Conservation (phyloP, 2,329 filamentous ascomycete genomes). For the Beauveria scarabaeidicola region DNA sequence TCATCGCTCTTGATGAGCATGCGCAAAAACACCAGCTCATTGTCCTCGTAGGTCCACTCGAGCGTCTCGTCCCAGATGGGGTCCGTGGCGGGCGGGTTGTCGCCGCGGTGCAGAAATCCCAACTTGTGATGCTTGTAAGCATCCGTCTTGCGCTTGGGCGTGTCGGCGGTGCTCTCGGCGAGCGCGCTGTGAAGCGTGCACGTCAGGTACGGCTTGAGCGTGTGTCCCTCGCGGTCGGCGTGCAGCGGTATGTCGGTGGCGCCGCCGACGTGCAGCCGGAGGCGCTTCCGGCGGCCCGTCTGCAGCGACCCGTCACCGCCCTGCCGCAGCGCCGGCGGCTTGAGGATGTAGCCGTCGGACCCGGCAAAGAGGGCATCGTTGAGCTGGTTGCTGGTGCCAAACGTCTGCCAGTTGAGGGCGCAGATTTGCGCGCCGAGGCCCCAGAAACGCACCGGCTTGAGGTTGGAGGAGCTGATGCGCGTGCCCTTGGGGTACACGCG, state of each 20-base stretch:
- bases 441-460: conserved; percentile 57
- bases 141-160: conserved; percentile 53
- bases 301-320: conserved; percentile 44
- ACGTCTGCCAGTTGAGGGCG: conserved; percentile 63
- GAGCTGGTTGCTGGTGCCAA: conserved; percentile 56
- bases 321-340: conserved; percentile 49
- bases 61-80: conserved; percentile 58
- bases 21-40: conserved; percentile 55
- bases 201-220: conserved; percentile 56
- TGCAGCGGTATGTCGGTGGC: conserved; percentile 53
- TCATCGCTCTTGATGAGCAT: conserved; percentile 61
- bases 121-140: conserved; percentile 51
- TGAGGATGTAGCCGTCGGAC: conserved; percentile 57
- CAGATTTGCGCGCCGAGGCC: conserved; percentile 59
- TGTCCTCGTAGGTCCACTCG: conserved; percentile 61
- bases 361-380: conserved; percentile 61
- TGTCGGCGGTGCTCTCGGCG: conserved; percentile 30
- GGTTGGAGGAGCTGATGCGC: conserved; percentile 57
- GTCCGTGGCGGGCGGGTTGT: conserved; percentile 50
- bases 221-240: conserved; percentile 38
- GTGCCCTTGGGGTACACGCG: conserved; percentile 62
- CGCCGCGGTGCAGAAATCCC: conserved; percentile 47
- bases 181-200: conserved; percentile 55
- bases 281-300: conserved; percentile 37
- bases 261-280: conserved; percentile 52